Evolutionary conservation across 306 rosid species (phyloP), one percentile per base, ranked within the genome.

Genomic region (Benincasa hispida): DNA sequence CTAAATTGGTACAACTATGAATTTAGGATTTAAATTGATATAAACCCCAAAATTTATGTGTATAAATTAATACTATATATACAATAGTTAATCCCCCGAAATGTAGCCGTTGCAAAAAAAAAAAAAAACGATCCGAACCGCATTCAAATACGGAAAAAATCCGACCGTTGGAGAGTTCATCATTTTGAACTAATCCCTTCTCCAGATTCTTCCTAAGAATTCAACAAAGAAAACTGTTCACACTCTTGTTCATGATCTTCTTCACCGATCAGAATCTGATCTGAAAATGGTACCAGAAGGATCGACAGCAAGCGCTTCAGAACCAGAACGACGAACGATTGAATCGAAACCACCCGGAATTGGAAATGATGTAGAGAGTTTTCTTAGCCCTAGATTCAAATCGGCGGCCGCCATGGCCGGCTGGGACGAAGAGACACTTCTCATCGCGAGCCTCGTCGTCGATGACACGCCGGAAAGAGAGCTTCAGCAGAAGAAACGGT

Each of bases 391-490:
- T 10, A 79, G 93, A 78, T 92, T 95, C 89, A 95, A 88, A 84
- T 90, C 98, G 5, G 92, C 80, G 15, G 97, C 97, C 7, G 96
- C 99, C 76, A 83, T 88, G 92, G 99, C 99, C 21, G 99, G 98
- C 56, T 95, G 98, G 99, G 99, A 92, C 42, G 98, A 95, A 84
- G 98, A 95, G 79, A 79, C 95, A 0, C 84, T 95, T 28, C 77
- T 95, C 8, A 28, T 81, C 3, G 99, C 99, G 0, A 87, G 83
- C 77, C 90, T 90, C 27, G 69, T 95, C 42, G 91, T 95, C 24
- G 98, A 95, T 24, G 98, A 92, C 77, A 92, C 99, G 1, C 97
- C 97, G 0, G 98, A 88, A 0, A 79, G 97, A 83, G 83, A 86
- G 74, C 34, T 28, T 8, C 88, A 86, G 81, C 74, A 66, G 76